Evolutionary conservation across 2,329 filamentous ascomycete genomes (phyloP).

Genomic region (Diplodia corticola): DNA sequence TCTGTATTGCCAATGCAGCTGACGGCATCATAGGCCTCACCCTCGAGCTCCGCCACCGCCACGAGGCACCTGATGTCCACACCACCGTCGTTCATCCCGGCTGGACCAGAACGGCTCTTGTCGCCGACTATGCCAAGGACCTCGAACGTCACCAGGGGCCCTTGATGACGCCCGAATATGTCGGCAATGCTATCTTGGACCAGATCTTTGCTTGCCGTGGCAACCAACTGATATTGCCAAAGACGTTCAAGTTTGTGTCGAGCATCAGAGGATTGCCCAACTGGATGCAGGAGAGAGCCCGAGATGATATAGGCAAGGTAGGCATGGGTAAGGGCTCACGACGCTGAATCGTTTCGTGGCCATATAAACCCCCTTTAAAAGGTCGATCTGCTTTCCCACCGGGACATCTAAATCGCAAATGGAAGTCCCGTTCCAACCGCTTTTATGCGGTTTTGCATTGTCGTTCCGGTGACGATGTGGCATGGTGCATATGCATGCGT

Average conservation of each 20-base stretch:
- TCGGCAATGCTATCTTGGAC: constrained; percentile 44
- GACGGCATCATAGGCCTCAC: constrained; percentile 30
- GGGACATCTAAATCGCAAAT: not conserved
- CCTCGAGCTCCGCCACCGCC: constrained; percentile 42
- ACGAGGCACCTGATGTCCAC: constrained; percentile 44
- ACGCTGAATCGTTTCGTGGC: not conserved
- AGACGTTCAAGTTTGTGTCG: constrained; percentile 27
- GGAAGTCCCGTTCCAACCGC: too few relatives aligned
- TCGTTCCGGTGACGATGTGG: not conserved
- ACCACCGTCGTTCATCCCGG: constrained; percentile 47
- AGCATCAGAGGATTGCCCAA: constrained; percentile 47
- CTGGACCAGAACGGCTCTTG: constrained; percentile 45
- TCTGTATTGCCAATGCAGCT: not conserved
- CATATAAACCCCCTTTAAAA: not conserved
- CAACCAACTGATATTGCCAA: constrained; percentile 45
- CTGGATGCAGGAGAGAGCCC: constrained; percentile 49
- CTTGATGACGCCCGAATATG: constrained; percentile 41
- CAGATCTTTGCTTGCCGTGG: constrained; percentile 43
- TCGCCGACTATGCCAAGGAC: constrained; percentile 33
- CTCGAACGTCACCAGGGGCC: constrained; percentile 31
- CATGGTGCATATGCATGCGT: not conserved
- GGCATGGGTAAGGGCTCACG: not conserved
- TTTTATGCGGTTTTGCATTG: not conserved
- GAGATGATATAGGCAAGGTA: constrained; percentile 27
- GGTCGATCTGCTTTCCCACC: not conserved